These are phyloP conservation scores for Zalaria obscura DNA, from an alignment of 2,329 filamentous ascomycete genomes.

Conservation along the genomic window DNA sequence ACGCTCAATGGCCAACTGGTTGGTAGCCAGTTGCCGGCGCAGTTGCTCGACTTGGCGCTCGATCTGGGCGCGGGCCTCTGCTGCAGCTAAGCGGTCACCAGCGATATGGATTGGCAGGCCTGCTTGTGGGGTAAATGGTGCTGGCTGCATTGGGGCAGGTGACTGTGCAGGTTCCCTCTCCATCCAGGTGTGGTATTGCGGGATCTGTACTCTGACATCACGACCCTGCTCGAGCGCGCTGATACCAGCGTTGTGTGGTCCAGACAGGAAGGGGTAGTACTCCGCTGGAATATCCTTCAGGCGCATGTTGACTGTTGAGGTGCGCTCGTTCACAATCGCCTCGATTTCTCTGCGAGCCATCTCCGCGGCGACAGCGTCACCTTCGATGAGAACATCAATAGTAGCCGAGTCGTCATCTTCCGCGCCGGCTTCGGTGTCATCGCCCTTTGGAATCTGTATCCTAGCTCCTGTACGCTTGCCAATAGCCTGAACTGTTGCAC, in stretches of 20 bases:
- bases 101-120: conserved; percentile 72
- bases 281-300: conserved; percentile 76
- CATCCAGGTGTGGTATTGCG: conserved; percentile 63
- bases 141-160: conserved; percentile 47
- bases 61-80: conserved; percentile 65
- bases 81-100: conserved; percentile 72
- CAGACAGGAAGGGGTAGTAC: conserved; percentile 90
- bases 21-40: conserved; percentile 57
- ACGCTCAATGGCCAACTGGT: conserved; percentile 69
- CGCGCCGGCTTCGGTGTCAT: conserved; percentile 41
- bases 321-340: conserved; percentile 75
- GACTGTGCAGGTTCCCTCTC: conserved; percentile 51
- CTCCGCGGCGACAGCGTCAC: conserved; percentile 76
- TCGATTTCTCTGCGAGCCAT: conserved; percentile 73
- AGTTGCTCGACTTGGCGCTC: conserved; percentile 67
- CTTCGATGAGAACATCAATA: conserved; percentile 79
- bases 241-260: conserved; percentile 55
- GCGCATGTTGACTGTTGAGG: conserved; percentile 67
- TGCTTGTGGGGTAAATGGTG: conserved; percentile 55
- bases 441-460: conserved; percentile 76
- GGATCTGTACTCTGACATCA: conserved; percentile 70
- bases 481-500: conserved; percentile 77
- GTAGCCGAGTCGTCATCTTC: conserved; percentile 65
- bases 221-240: conserved; percentile 56
- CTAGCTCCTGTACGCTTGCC: conserved; percentile 80